Percentiles rank a stretch among this genome's conserved stretches.
These are phyloP conservation scores for Ciborinia camelliae DNA, from an alignment of 2,329 filamentous ascomycete genomes.

Conservation along the genomic window DNA sequence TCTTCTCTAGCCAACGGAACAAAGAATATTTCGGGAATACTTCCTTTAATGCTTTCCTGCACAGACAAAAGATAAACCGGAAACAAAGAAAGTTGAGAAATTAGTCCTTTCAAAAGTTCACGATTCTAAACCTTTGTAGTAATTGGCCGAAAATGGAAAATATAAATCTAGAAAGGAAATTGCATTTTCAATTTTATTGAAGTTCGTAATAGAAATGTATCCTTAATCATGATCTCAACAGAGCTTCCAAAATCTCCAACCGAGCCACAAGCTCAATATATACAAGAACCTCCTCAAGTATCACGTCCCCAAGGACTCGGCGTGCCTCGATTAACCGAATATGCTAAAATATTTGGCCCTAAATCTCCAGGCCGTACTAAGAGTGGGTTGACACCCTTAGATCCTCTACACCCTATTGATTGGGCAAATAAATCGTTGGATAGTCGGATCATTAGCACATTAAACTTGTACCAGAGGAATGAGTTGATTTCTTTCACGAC, in stretches of 20 bases:
- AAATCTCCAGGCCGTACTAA: background rate
- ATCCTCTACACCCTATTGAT: background rate
- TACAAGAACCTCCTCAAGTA: background rate
- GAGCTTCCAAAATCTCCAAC: background rate
- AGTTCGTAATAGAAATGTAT: background rate
- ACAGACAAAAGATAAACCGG: background rate
- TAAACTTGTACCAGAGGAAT: background rate
- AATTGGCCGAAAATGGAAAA: background rate
- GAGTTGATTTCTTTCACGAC: background rate
- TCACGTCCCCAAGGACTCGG: background rate
- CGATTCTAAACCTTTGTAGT: background rate
- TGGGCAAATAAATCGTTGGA: background rate
- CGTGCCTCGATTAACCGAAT: no score
- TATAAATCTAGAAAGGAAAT: background rate
- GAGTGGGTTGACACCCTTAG: constrained; percentile 4
- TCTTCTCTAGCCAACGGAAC: no score
- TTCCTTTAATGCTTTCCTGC: background rate
- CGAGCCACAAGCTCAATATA: background rate
- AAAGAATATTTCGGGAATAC: background rate
- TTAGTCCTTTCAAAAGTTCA: background rate
- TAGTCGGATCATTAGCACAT: no score
- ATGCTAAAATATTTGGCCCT: background rate
- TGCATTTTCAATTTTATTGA: background rate
- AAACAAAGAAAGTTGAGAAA: background rate
- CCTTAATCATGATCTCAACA: background rate